These are phyloP conservation scores for Trichophyton simii DNA, from an alignment of 2,329 filamentous ascomycete genomes.

Conservation along the genomic window DNA sequence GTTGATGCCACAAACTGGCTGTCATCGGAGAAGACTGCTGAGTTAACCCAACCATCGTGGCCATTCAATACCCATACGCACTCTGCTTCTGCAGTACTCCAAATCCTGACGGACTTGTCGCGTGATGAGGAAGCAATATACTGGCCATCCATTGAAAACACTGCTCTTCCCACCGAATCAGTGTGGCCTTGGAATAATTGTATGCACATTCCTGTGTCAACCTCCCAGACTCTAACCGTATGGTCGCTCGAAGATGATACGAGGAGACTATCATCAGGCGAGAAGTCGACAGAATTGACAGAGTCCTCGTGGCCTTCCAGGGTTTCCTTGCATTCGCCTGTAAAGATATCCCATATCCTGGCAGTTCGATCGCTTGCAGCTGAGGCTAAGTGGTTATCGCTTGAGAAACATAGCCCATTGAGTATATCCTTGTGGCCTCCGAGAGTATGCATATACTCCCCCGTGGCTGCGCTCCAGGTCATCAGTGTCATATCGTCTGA, in stretches of 20 bases:
- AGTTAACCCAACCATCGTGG: neutral
- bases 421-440: neutral
- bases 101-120: conserved; percentile 88
- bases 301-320: conserved; percentile 63
- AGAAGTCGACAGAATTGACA: conserved; percentile 91
- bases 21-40: neutral
- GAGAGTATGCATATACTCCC: too few relatives aligned
- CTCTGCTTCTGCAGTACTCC: conserved; percentile 66
- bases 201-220: neutral
- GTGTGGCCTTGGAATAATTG: conserved; percentile 52
- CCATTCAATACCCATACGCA: neutral
- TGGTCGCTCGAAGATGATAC: conserved; percentile 76
- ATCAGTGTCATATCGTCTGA: too few relatives aligned
- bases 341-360: conserved; percentile 72
- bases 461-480: too few relatives aligned
- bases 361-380: conserved; percentile 84
- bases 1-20: neutral
- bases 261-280: conserved; percentile 74
- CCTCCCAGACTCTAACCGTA: conserved; percentile 71
- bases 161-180: conserved; percentile 57
- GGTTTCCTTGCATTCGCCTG: conserved; percentile 51
- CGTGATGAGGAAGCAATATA: conserved; percentile 77
- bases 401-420: neutral
- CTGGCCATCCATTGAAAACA: conserved; percentile 78
- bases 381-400: conserved; percentile 20